Evolutionary conservation across 495 filamentous ascomycete genomes (phyloP).

Genomic region (Neurospora sp.): DNA sequence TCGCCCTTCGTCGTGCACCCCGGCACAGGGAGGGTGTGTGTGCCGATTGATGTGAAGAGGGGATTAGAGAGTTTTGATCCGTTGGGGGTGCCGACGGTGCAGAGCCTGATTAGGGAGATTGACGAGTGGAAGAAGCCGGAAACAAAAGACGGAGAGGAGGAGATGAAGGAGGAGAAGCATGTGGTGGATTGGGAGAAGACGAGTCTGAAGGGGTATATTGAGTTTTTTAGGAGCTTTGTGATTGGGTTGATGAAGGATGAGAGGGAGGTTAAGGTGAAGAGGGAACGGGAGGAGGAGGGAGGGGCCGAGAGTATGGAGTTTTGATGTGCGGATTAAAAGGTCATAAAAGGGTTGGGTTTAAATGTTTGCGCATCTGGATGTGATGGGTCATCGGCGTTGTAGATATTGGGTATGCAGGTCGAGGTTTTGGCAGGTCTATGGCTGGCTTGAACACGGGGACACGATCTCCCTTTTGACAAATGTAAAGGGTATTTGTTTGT

Average conservation of each 20-base stretch:
- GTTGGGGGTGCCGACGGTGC: conserved; percentile 76
- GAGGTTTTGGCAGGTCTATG: not conserved
- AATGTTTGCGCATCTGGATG: not conserved
- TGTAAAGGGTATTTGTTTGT: not conserved
- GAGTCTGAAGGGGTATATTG: conserved; percentile 82
- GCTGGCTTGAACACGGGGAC: not conserved
- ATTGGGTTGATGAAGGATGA: conserved; percentile 72
- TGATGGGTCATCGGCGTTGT: not conserved
- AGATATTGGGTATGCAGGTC: not conserved
- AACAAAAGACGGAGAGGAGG: conserved; percentile 61
- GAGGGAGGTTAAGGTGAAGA: conserved; percentile 58
- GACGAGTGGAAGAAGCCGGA: conserved; percentile 51
- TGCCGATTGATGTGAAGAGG: conserved; percentile 65
- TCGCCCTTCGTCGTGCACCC: conserved; percentile 94
- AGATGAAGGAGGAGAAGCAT: conserved; percentile 20
- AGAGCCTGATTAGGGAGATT: conserved; percentile 67
- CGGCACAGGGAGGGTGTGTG: conserved; percentile 85
- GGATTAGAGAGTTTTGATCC: conserved; percentile 57
- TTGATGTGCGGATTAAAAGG: conserved; percentile 18
- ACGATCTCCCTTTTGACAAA: not conserved
- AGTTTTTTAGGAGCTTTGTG: conserved; percentile 79
- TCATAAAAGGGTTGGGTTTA: not conserved
- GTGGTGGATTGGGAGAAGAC: conserved; percentile 94
- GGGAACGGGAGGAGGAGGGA: conserved; percentile 43
- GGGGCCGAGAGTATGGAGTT: conserved; percentile 48